Evolutionary conservation across 2,329 filamentous ascomycete genomes (phyloP).

Genomic region (Sporothrix inflata): DNA sequence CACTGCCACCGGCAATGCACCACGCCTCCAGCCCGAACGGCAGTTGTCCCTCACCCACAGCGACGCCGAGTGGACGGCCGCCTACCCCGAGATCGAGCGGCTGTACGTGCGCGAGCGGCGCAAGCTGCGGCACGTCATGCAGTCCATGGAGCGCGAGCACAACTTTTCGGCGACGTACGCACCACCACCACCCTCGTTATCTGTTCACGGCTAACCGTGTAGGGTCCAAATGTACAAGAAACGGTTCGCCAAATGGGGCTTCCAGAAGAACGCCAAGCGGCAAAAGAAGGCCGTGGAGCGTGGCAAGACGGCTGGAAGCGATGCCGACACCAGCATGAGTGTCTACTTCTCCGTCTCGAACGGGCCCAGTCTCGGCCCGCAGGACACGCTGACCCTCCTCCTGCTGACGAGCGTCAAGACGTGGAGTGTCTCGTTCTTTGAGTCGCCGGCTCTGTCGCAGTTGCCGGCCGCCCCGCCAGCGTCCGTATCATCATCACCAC

Average conservation of each 20-base stretch:
- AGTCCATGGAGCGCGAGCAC: conserved; percentile 33
- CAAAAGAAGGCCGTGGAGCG: not conserved
- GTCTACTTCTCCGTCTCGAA: not conserved
- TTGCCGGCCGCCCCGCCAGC: not conserved
- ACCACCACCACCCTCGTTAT: not conserved
- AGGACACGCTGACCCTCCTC: conserved; percentile 5
- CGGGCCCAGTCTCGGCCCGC: not conserved
- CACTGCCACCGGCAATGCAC: not conserved
- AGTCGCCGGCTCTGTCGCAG: not conserved
- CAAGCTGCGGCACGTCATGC: conserved; percentile 35
- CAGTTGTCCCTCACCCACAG: conserved; percentile 23
- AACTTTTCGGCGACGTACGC: conserved; percentile 36
- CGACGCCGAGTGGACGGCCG: conserved; percentile 34
- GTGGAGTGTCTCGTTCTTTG: conserved; percentile 13
- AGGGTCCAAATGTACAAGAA: conserved; percentile 38
- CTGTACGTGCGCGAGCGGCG: conserved; percentile 35
- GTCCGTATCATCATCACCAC: not conserved
- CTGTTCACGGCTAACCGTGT: not conserved
- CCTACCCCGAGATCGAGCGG: conserved; percentile 35
- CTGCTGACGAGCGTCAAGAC: conserved; percentile 30
- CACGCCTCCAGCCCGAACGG: not conserved
- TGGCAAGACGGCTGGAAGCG: not conserved
- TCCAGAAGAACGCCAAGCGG: conserved; percentile 32
- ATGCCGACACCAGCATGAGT: not conserved
- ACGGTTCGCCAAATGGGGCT: conserved; percentile 36